Evolutionary conservation across 176 grass and related monocot genomes (phyloP).

Genomic region (Panicum miliaceum): DNA sequence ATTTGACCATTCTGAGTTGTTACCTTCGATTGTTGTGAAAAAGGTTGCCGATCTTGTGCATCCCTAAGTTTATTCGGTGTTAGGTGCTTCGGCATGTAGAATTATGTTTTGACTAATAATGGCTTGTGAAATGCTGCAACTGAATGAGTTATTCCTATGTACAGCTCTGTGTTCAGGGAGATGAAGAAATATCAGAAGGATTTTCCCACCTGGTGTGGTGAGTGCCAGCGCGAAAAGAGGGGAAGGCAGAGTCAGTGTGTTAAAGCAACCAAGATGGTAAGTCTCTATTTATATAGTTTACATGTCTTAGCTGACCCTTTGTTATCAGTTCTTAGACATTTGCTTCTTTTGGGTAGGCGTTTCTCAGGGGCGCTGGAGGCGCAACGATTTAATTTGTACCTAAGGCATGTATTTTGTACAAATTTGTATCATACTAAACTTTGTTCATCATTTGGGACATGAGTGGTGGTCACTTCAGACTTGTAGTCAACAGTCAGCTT

Average conservation of each 20-base stretch:
- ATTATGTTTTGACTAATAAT: constrained; percentile 14
- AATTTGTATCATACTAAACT: constrained; percentile 35
- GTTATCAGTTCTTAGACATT: constrained; percentile 29
- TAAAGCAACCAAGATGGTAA: constrained; percentile 88
- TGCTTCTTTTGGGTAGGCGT: constrained; percentile 63
- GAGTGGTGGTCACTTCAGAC: neutral
- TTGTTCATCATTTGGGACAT: constrained; percentile 25
- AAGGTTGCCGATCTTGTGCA: neutral
- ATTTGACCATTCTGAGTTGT: neutral
- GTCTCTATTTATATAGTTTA: neutral
- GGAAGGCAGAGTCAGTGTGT: constrained; percentile 79
- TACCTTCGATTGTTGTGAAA: neutral
- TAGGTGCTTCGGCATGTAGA: neutral
- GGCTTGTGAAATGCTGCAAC: constrained; percentile 17
- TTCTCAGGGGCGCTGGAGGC: constrained; percentile 76
- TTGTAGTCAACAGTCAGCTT: constrained; percentile 15
- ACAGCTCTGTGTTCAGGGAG: constrained; percentile 90
- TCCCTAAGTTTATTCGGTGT: neutral
- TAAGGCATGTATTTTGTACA: constrained; percentile 41
- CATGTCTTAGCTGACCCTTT: neutral
- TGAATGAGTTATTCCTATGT: constrained; percentile 48
- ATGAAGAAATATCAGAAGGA: constrained; percentile 96
- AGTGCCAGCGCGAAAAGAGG: constrained; percentile 81
- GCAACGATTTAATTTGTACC: constrained; percentile 56
- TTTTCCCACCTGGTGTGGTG: constrained; percentile 88